Conservation (phyloP, 73 alveolate genomes). For the Paramecium caudatum region DNA sequence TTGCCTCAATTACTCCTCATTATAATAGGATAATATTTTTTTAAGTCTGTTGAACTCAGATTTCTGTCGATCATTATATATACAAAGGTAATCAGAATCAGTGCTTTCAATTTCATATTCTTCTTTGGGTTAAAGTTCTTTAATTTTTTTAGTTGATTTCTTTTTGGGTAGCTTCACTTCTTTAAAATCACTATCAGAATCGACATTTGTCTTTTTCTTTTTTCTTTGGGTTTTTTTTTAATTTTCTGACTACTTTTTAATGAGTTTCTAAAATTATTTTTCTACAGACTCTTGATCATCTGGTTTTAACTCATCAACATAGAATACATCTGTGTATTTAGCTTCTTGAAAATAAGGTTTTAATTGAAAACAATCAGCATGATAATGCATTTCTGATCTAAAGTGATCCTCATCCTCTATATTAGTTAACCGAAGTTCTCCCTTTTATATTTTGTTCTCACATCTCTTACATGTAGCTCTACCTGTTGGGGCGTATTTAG, state of each 20-base stretch:
- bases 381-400: constrained; percentile 3
- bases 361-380: constrained; percentile 45
- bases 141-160: not conserved
- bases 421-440: not conserved
- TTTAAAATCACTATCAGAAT: constrained; percentile 9
- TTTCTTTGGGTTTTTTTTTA: too few relatives aligned
- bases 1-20: constrained; percentile 33
- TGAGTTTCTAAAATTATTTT: not conserved
- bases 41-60: not conserved
- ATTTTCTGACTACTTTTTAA: not conserved
- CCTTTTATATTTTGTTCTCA: not conserved
- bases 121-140: not conserved
- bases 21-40: not conserved
- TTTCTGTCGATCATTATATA: not conserved
- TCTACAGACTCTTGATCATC: constrained; percentile 39
- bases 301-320: not conserved
- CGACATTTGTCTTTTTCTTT: too few relatives aligned
- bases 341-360: not conserved
- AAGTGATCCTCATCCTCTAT: constrained; percentile 11
- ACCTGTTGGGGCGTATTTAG: constrained; percentile 18
- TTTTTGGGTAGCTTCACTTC: not conserved
- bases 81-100: not conserved
- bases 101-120: not conserved
- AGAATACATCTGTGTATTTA: not conserved
- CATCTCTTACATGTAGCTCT: constrained; percentile 56